A percentile compares a stretch with the other conserved stretches of the same genome.
These are phyloP conservation scores for Lachnellula occidentalis DNA, from an alignment of 2,329 filamentous ascomycete genomes.

Conservation along the genomic window DNA sequence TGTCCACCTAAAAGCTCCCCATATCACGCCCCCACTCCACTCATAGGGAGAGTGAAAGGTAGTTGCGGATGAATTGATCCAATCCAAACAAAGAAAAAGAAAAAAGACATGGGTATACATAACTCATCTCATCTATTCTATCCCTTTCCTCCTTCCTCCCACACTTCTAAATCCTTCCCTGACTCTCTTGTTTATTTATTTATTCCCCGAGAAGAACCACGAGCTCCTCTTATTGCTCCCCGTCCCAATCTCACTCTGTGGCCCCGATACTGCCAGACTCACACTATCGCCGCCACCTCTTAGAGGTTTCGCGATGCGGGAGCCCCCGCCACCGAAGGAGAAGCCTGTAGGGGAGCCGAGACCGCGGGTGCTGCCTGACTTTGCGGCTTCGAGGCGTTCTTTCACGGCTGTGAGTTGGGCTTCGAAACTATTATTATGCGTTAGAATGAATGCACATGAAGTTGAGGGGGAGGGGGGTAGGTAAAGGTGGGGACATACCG, in stretches of 20 bases:
- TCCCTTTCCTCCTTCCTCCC: background rate
- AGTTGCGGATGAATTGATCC: too few species aligned
- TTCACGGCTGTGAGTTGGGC: conserved; percentile 95
- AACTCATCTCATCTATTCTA: background rate
- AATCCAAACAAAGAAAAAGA: background rate
- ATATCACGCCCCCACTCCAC: too few species aligned
- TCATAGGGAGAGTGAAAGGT: too few species aligned
- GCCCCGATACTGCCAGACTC: conserved; percentile 51
- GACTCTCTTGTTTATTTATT: conserved; percentile 15
- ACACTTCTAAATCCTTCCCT: background rate
- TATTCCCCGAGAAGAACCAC: conserved; percentile 34
- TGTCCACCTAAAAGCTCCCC: too few species aligned
- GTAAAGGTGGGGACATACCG: conserved; percentile 58
- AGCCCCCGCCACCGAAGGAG: conserved; percentile 60
- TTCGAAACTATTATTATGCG: conserved; percentile 67
- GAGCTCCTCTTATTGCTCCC: conserved; percentile 28
- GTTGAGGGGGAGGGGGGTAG: background rate
- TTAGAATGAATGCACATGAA: conserved; percentile 13
- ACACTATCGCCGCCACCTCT: conserved; percentile 54
- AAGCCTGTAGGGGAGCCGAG: conserved; percentile 66
- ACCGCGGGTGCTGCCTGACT: conserved; percentile 82
- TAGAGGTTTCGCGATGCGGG: conserved; percentile 64
- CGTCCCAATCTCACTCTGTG: conserved; percentile 48
- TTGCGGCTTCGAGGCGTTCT: conserved; percentile 93
- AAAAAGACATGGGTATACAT: background rate